Evolutionary conservation across 1,284 basidiomycete genomes (phyloP).

Genomic region (Tylopilus orsonianus): DNA sequence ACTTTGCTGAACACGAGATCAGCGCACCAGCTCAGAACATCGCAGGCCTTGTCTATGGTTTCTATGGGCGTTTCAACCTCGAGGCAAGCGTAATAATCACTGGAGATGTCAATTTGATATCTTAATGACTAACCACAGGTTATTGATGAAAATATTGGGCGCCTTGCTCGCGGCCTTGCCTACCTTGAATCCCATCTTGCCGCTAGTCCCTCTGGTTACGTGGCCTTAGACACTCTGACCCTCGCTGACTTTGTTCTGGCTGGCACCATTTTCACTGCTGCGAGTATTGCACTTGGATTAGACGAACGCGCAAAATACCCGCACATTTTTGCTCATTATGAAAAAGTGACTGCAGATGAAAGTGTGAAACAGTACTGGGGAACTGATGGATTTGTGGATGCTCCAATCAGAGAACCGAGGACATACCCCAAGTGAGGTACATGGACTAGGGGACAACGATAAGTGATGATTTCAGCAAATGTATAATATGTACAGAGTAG

Average conservation of each 20-base stretch:
- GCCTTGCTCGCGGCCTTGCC: slow-evolving; percentile 27
- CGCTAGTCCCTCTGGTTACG: slow-evolving; percentile 40
- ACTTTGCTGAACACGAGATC: slow-evolving; percentile 51
- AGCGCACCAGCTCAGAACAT: neutral
- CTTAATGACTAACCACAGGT: slow-evolving; percentile 1
- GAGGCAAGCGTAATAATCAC: slow-evolving; percentile 9
- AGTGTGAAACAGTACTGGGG: slow-evolving; percentile 36
- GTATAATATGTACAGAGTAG: no score
- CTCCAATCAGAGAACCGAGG: slow-evolving; percentile 11
- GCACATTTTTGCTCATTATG: slow-evolving; percentile 51
- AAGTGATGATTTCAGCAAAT: neutral
- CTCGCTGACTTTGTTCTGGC: slow-evolving; percentile 58
- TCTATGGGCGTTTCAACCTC: slow-evolving; percentile 8
- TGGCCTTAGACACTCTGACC: slow-evolving; percentile 59
- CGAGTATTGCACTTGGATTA: slow-evolving; percentile 39
- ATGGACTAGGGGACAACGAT: neutral
- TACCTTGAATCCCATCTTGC: slow-evolving; percentile 51
- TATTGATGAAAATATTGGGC: slow-evolving; percentile 13
- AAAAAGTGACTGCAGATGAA: slow-evolving; percentile 49
- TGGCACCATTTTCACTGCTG: slow-evolving; percentile 34
- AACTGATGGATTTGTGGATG: slow-evolving; percentile 17
- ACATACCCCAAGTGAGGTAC: neutral
- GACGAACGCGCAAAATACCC: slow-evolving; percentile 40
- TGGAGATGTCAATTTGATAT: neutral
- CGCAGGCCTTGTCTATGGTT: slow-evolving; percentile 9